Evolutionary conservation across 208 protist genomes (phyloP), one percentile per base, ranked within the genome.

Genomic region (Wallacemonas sp.): DNA sequence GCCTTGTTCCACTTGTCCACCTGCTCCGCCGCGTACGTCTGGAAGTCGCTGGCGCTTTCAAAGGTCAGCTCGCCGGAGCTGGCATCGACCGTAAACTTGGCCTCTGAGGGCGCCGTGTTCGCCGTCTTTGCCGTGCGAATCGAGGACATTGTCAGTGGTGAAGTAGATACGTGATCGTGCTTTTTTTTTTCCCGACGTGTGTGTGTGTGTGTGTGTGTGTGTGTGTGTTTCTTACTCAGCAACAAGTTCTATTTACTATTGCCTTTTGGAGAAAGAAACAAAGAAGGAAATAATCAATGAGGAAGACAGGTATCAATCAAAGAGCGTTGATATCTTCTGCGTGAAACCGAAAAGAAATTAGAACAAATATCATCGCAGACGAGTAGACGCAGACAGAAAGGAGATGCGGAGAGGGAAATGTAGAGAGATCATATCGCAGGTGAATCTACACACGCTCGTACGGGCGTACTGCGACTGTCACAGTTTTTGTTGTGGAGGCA

Each of bases 1-100:
- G 68, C 67, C 38, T 55, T 55, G 14, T 74, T 48, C 41, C 67
- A 67, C 50, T 67, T 33, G 8, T 33, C 26, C 1, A 22, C 39
- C 25, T 33, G 46, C 31, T 31, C 57, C 0, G 36, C 38, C 2
- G 79, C 79, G 65, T 81, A 81, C 26, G 41, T 52, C 54, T 81
- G 74, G 65, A 81, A 84, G 46, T 46, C 70, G 12, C 25, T 48
- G 16, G 74, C 26, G 41, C 22, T 70, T 2, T 55, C 39, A 48
- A 77, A 76, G 32, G 76, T 26, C 29, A 84, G 61, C 11, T 80
- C 71, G 1, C 66, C 74, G 29, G 55, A 73, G 3, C 67, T 39
- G 5, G 64, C 28, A 38, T 84, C 74, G 2, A 67, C 50, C 0
- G 62, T 70, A 67, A 54, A 75, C 26, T 28, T 23, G 11, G 38